These are phyloP conservation scores for Fusarium secorum DNA, from an alignment of 2,329 filamentous ascomycete genomes.

Conservation along the genomic window DNA sequence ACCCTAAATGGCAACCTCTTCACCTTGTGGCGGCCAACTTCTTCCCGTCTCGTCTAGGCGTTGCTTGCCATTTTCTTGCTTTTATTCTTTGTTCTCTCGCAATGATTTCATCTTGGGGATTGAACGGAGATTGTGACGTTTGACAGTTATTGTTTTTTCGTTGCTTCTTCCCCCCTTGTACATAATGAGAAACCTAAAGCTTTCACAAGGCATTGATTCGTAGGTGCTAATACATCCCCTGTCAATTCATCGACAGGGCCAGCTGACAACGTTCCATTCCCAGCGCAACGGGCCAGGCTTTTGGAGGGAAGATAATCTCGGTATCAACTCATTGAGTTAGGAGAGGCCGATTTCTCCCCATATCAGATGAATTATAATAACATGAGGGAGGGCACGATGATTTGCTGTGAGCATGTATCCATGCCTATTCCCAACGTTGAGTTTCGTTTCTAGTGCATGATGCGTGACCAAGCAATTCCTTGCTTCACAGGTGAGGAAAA, in stretches of 20 bases:
- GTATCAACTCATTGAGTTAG: slow-evolving; percentile 37
- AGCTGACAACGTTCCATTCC: slow-evolving; percentile 35
- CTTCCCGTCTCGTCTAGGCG: background rate
- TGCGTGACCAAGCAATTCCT: background rate
- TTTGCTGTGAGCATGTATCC: background rate
- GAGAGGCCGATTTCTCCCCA: slow-evolving; percentile 23
- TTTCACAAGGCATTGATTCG: slow-evolving; percentile 12
- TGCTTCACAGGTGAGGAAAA: slow-evolving; percentile 14
- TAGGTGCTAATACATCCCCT: slow-evolving; percentile 17
- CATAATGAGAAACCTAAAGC: background rate
- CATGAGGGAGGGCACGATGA: background rate
- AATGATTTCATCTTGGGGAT: slow-evolving; percentile 19
- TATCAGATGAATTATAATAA: slow-evolving; percentile 13
- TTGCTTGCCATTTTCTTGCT: background rate
- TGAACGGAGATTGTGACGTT: background rate
- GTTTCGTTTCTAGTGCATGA: background rate
- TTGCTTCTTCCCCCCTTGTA: background rate
- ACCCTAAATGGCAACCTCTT: slow-evolving; percentile 12
- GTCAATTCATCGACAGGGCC: slow-evolving; percentile 17
- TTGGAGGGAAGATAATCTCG: slow-evolving; percentile 40
- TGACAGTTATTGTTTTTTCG: background rate
- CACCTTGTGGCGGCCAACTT: slow-evolving; percentile 13
- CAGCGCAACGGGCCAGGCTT: slow-evolving; percentile 37
- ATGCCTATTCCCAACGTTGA: background rate
- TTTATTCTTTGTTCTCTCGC: background rate